Conservation (phyloP, 306 rosid genomes). For the Vicia villosa region DNA sequence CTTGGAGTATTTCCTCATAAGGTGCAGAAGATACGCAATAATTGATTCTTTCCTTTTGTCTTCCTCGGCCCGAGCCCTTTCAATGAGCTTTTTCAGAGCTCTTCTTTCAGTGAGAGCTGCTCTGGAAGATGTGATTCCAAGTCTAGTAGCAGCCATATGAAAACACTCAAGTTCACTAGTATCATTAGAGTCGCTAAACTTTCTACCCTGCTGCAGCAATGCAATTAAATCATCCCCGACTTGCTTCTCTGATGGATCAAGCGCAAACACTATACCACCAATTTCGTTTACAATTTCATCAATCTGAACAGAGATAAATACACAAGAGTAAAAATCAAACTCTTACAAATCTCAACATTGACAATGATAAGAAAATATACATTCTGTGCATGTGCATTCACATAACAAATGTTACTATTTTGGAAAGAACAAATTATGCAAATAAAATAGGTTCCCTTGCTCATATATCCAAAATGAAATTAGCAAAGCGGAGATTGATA, state of each 20-base stretch:
- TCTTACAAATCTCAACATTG: constrained; percentile 6
- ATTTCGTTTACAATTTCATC: constrained; percentile 70
- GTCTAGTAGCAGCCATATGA: constrained; percentile 87
- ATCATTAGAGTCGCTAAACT: constrained; percentile 62
- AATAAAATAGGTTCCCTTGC: background rate
- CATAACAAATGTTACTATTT: background rate
- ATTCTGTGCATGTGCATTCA: constrained; percentile 6
- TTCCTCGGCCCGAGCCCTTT: constrained; percentile 92
- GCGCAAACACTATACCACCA: constrained; percentile 55
- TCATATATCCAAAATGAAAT: constrained; percentile 14
- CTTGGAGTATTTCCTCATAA: constrained; percentile 96
- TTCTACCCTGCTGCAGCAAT: constrained; percentile 90
- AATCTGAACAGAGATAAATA: constrained; percentile 58
- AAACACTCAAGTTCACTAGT: constrained; percentile 88
- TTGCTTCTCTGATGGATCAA: constrained; percentile 88
- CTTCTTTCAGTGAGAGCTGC: constrained; percentile 96
- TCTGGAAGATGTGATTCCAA: constrained; percentile 94
- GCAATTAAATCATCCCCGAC: constrained; percentile 80
- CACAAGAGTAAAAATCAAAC: constrained; percentile 7
- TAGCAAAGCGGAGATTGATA: constrained; percentile 5
- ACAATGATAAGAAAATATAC: constrained; percentile 6
- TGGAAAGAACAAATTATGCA: constrained; percentile 5
- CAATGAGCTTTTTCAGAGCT: constrained; percentile 87
- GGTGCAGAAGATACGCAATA: constrained; percentile 86
- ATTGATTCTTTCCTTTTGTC: constrained; percentile 98